These are phyloP conservation scores for Pythium myriotylum DNA, from an alignment of 352 stramenopile species.

Conservation along the genomic window DNA sequence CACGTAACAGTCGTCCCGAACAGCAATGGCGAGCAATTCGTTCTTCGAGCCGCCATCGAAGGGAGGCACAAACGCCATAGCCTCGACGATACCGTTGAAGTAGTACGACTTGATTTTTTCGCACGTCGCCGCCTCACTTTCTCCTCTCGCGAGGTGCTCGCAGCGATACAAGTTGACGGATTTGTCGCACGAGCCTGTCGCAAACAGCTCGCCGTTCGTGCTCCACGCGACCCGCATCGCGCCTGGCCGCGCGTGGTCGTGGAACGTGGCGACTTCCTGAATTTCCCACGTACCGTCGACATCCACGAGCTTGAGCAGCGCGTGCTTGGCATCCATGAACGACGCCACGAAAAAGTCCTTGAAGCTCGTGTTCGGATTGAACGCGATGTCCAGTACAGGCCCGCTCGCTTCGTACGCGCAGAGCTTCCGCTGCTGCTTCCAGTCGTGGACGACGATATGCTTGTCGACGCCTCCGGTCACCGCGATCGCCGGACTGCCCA, in stretches of 20 bases:
- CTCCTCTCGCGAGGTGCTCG: conserved; percentile 24
- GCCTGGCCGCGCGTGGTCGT: conserved; percentile 74
- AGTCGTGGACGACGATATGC: conserved; percentile 71
- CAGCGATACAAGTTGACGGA: conserved; percentile 71
- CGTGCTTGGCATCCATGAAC: conserved; percentile 77
- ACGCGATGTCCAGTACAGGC: conserved; percentile 63
- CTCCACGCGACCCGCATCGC: conserved; percentile 73
- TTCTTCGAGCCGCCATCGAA: conserved; percentile 3
- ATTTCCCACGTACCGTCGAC: conserved; percentile 43
- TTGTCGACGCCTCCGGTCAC: conserved; percentile 80
- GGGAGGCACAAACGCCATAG: conserved; percentile 55
- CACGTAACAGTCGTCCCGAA: conserved; percentile 84
- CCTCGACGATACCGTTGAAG: conserved; percentile 83
- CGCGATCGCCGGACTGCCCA: conserved; percentile 40
- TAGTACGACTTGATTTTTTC: conserved; percentile 84
- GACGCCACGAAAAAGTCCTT: conserved; percentile 62
- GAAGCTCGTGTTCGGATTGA: conserved; percentile 47
- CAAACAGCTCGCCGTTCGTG: conserved; percentile 53
- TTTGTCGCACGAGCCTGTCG: conserved; percentile 77
- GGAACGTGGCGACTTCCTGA: conserved; percentile 46
- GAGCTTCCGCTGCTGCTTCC: conserved; percentile 48
- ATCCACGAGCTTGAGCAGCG: conserved; percentile 49
- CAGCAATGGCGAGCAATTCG: conserved; percentile 63
- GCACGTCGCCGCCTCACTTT: conserved; percentile 20
- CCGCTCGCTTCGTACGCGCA: conserved; percentile 35